Base-by-base conservation (phyloP, 2,329 filamentous ascomycete genomes). In the Fusarium neocosmosporiellum region DNA sequence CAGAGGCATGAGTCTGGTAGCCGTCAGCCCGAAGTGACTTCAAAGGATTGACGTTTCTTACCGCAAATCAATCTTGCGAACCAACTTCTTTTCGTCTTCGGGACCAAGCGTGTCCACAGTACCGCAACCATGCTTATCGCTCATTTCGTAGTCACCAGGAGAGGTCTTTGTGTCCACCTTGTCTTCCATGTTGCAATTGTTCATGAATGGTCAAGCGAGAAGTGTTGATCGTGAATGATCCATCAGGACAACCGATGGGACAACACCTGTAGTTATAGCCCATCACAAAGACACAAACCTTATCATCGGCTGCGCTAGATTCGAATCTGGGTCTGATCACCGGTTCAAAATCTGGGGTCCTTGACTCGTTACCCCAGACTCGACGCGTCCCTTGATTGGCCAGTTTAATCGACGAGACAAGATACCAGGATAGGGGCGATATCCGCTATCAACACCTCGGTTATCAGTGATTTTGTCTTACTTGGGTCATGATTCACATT, bases 31-130 rank as follows among this genome's bases (percentile, higher is more conserved):
- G 10, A 18, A 7, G 18, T 4, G 6, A 18, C 6, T n/a, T 7
- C 7, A n/a, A 46, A 11, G 39, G 29, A 20, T 20, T 63, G 46
- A 41, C 18, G 27, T 50, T 24, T 31, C 43, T 20, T 37, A 70
- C 67, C 65, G 59, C 46, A 66, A 50, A 46, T 74, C 72, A 46
- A 74, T 74, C 33, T 72, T 74, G 18, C 65, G 65, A 29, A 74
- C 59, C 34, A 74, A 18, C n/a, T 69, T 63, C 46, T 69, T 71
- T 22, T 74, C 72, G 1, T 72, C 72, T 14, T 67, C 66, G 1
- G 59, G 8, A 9, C 43, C 66, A 9, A 61, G 55, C 13, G 59
- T 48, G 18, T 55, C 64, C 20, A 55, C 34, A 18, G 34, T 53
- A 1, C 63, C 63, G 7, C 27, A 48, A 13, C 60, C 66, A 34